A percentile compares a stretch with the other conserved stretches of the same genome.
These are phyloP conservation scores for Purshia tridentata DNA, from an alignment of 306 rosid species.

Conservation along the genomic window DNA sequence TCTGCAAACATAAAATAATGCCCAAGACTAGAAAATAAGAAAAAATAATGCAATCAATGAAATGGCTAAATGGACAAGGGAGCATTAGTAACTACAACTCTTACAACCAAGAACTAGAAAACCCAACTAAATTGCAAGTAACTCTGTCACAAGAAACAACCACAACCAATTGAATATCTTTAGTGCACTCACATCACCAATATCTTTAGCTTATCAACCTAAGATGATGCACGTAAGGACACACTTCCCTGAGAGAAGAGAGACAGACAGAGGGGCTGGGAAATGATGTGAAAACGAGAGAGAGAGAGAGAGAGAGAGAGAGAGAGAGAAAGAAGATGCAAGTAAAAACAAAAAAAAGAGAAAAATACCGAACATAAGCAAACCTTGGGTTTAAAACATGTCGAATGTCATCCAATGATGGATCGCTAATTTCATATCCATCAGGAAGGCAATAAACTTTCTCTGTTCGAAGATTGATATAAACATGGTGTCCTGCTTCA, in stretches of 20 bases:
- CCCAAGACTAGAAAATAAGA: background rate
- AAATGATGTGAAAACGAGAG: background rate
- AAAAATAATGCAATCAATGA: too few species aligned
- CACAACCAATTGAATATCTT: background rate
- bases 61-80: too few species aligned
- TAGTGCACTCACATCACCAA: slow-evolving; percentile 15
- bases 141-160: background rate
- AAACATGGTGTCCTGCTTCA: slow-evolving; percentile 97
- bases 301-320: too few species aligned
- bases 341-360: slow-evolving; percentile 2
- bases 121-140: background rate
- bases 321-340: slow-evolving; percentile 1
- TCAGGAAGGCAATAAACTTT: slow-evolving; percentile 97
- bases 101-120: background rate
- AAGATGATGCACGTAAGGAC: slow-evolving; percentile 3
- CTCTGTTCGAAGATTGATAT: slow-evolving; percentile 87
- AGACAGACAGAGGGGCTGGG: background rate
- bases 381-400: slow-evolving; percentile 94
- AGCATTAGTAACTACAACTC: background rate
- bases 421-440: slow-evolving; percentile 94
- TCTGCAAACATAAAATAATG: background rate
- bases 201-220: slow-evolving; percentile 10
- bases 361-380: slow-evolving; percentile 23
- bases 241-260: slow-evolving; percentile 11
- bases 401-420: slow-evolving; percentile 97